A percentile compares a stretch with the other conserved stretches of the same genome.
Evolutionary conservation across 306 rosid species (phyloP).

Genomic region (Glycine soja): DNA sequence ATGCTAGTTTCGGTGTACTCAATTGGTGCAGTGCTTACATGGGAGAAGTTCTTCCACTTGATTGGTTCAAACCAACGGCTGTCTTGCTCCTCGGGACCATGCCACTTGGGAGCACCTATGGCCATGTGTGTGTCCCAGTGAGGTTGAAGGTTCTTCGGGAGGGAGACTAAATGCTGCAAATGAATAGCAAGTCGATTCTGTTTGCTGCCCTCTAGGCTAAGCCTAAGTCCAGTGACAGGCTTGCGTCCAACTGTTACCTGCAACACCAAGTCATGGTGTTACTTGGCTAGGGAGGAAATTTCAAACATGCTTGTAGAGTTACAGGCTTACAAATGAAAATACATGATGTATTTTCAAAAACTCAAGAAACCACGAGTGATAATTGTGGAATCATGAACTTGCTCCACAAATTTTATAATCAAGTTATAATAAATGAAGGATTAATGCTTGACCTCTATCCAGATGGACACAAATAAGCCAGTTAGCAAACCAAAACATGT

Average conservation of each 20-base stretch:
- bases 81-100: slow-evolving; percentile 99
- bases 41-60: slow-evolving; percentile 99
- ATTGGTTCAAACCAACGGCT: slow-evolving; percentile 99
- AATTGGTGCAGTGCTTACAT: slow-evolving; percentile 98
- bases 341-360: slow-evolving; percentile 8
- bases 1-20: slow-evolving; percentile 85
- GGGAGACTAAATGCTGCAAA: slow-evolving; percentile 93
- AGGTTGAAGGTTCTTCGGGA: slow-evolving; percentile 91
- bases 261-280: slow-evolving; percentile 39
- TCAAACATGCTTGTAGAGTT: not conserved
- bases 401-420: slow-evolving; percentile 1
- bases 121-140: slow-evolving; percentile 95
- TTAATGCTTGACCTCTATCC: slow-evolving; percentile 3
- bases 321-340: not conserved
- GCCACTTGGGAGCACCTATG: slow-evolving; percentile 98
- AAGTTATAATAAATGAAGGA: not conserved
- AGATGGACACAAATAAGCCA: not conserved
- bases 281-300: slow-evolving; percentile 31
- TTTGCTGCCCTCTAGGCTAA: slow-evolving; percentile 86
- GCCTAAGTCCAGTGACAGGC: slow-evolving; percentile 95
- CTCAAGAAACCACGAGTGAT: not conserved
- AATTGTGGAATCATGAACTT: slow-evolving; percentile 8
- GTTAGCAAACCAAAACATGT: slow-evolving; percentile 8
- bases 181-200: slow-evolving; percentile 89
- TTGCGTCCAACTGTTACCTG: slow-evolving; percentile 99